Evolutionary conservation across 139 green algal genomes (phyloP).

Genomic region (Coccomyxa sp.): DNA sequence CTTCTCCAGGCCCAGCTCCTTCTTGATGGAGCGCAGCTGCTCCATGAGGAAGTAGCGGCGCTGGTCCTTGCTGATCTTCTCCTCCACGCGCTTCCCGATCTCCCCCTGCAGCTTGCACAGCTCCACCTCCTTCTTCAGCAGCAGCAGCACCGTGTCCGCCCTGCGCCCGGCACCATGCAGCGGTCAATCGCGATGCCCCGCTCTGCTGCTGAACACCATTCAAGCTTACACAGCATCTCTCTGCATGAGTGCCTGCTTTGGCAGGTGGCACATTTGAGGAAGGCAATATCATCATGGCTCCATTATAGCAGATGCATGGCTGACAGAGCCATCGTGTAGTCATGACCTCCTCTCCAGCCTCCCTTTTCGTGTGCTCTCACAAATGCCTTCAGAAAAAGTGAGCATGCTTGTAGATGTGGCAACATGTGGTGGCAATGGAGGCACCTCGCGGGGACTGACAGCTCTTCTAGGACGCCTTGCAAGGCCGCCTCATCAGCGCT

Average conservation of each 20-base stretch:
- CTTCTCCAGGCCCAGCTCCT: constrained; percentile 95
- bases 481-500: constrained; percentile 75
- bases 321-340: too few relatives aligned
- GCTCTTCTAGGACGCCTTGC: constrained; percentile 79
- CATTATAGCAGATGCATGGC: too few relatives aligned
- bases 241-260: too few relatives aligned
- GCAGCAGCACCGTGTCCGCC: constrained; percentile 60
- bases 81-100: constrained; percentile 90
- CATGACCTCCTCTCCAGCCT: too few relatives aligned
- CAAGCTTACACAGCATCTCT: too few relatives aligned
- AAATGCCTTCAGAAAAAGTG: too few relatives aligned
- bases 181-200: too few relatives aligned
- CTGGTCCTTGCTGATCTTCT: constrained; percentile 97
- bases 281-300: too few relatives aligned
- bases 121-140: constrained; percentile 98
- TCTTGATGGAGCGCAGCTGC: constrained; percentile 96
- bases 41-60: constrained; percentile 96
- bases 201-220: too few relatives aligned
- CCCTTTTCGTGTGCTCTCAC: too few relatives aligned
- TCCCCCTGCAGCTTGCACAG: constrained; percentile 83
- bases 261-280: too few relatives aligned
- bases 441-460: constrained; percentile 68
- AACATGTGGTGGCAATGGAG: background rate
- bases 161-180: too few relatives aligned
- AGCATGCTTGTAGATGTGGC: background rate